Evolutionary conservation across 2,329 filamentous ascomycete species (phyloP), one percentile per base, ranked within the genome.

Genomic region (Blastomyces silverae): DNA sequence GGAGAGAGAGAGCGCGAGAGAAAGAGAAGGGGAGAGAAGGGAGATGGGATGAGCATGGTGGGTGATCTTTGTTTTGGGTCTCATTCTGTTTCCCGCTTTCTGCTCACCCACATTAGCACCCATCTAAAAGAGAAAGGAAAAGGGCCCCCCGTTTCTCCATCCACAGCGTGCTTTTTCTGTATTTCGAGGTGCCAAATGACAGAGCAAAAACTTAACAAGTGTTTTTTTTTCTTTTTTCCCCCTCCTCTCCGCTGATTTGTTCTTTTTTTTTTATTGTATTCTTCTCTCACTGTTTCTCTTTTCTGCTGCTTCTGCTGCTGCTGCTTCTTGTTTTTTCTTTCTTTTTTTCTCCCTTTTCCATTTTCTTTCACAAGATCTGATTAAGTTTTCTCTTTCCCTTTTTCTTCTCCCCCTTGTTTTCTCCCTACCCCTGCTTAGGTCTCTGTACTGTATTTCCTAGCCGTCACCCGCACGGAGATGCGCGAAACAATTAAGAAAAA

Each of bases 251-350:
- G n/a, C n/a, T n/a, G n/a, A n/a, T 61, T 55, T 53, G 44, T 57
- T 63, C 39, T 62, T 52, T 39, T 15, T 46, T 48, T 11, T 42
- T 37, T 34, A 48, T 17, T 50, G 25, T 52, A 17, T 53, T 39
- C 67, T 61, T 66, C 64, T 68, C 68, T 69, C 3, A 28, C 0
- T 2, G n/a, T 25, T 42, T 44, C 62, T 70, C 68, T 68, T 71
- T 63, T 68, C 2, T n/a, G 15, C 39, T 17, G 11, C 11, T 42
- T 42, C 39, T n/a, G n/a, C n/a, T n/a, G n/a, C n/a, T 13, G 7
- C 37, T 70, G 66, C 65, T 4, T 13, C 10, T 44, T 17, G 42
- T 17, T 22, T 20, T n/a, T 10, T 11, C 2, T 22, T 22, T 50
- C 10, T 2, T 20, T 28, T 28, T 31, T 4, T 52, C 64, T 63